Percentiles rank a stretch among this genome's conserved stretches.
Conservation (phyloP, 2,329 filamentous ascomycete genomes). For the Sporothrix pseudoabietina region DNA sequence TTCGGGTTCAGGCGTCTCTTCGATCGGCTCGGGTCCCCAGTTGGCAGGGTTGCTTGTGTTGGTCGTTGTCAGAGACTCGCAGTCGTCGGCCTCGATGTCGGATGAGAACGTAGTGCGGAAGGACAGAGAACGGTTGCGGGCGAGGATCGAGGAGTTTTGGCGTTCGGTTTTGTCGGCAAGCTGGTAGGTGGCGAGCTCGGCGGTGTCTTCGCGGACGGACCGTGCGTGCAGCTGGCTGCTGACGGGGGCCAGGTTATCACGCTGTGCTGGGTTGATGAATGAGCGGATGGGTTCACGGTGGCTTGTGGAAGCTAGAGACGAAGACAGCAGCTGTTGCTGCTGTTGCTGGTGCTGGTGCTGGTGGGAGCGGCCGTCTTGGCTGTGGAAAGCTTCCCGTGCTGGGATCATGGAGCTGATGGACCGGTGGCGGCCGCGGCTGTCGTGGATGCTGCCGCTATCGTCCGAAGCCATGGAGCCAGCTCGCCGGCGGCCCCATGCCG, state of each 20-base stretch:
- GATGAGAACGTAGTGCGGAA: slow-evolving; percentile 38
- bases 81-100: slow-evolving; percentile 39
- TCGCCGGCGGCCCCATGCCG: slow-evolving; percentile 51
- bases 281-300: slow-evolving; percentile 70
- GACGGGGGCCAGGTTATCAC: slow-evolving; percentile 58
- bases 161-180: slow-evolving; percentile 63
- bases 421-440: slow-evolving; percentile 32
- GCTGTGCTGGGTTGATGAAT: slow-evolving; percentile 67
- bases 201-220: slow-evolving; percentile 81
- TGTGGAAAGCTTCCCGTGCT: slow-evolving; percentile 37
- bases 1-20: slow-evolving; percentile 50
- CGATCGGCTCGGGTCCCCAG: slow-evolving; percentile 54
- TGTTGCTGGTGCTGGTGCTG: slow-evolving; percentile 33
- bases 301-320: slow-evolving; percentile 45
- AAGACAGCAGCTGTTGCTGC: slow-evolving; percentile 42
- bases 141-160: slow-evolving; percentile 51
- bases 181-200: slow-evolving; percentile 81
- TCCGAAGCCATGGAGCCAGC: slow-evolving; percentile 42
- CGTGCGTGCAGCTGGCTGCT: slow-evolving; percentile 75
- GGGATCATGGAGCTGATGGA: slow-evolving; percentile 38
- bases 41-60: slow-evolving; percentile 25
- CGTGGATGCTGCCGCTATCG: slow-evolving; percentile 31
- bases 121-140: slow-evolving; percentile 44
- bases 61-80: background rate
- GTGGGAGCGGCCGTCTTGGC: slow-evolving; percentile 27